Evolutionary conservation across 2,329 filamentous ascomycete genomes (phyloP), one percentile per base, ranked within the genome.

Genomic region (Beauveria pseudobassiana): DNA sequence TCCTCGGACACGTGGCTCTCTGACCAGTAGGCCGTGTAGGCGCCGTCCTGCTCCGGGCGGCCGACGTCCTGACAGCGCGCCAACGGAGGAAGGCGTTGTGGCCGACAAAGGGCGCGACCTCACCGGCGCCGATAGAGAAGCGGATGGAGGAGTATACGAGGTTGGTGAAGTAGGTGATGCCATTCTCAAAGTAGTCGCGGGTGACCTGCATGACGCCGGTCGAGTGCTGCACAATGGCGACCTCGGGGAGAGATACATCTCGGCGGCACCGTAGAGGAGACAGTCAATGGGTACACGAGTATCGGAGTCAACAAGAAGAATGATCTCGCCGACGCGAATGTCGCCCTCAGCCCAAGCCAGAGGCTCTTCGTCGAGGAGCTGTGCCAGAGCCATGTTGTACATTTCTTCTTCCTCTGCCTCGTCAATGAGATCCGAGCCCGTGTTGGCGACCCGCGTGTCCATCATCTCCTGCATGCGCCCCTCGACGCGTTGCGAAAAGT

Each of bases 171-270:
- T 88, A 92, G 1, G 88, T 89, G 68, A 90, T 88, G 18, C 76
- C 75, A 57, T 87, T 88, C 73, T 93, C 89, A 67, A 92, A 92
- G 74, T 85, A 89, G 59, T 82, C 86, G 67, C 84, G 77, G 1
- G 86, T 83, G 10, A 92, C 87, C 66, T 91, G 86, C 88, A 92
- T 91, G 63, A 92, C 88, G 28, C 87, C 87, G 6, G 87, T 89
- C 0, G 82, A 82, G 73, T 88, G 88, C 70, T 91, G 88, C 62
- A 90, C 79, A 67, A 91, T 89, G 20, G 82, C 88, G 1, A 89
- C 86, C 67, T 90, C 83, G 0, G 86, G 16, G 81, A 87, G 65
- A 83, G 78, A 65, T 87, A 84, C 87, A 91, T 89, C 71, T 90
- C 88, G 18, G 81, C 83, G 20, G 85, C 87, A n/a, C 84, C 86